Percentiles rank a stretch among this genome's conserved stretches.
These are phyloP conservation scores for Blastobotrys niveus DNA, from an alignment of 1,139 yeast genomes.

Conservation along the genomic window DNA sequence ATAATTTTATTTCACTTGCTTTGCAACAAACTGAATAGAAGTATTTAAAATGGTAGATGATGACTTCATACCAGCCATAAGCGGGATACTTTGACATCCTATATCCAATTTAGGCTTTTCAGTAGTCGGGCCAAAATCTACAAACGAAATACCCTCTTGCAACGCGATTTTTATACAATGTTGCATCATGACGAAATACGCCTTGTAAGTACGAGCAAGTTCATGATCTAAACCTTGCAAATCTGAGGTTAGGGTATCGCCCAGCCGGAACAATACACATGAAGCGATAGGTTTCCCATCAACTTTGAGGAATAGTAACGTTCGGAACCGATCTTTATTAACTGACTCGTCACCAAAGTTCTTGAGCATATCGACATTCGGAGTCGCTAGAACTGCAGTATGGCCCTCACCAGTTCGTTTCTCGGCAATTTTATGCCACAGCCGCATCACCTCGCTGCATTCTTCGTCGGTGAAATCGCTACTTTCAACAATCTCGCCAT, in stretches of 20 bases:
- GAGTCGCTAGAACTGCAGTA: constrained; percentile 38
- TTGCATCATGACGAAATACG: constrained; percentile 48
- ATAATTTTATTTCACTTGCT: too few species aligned
- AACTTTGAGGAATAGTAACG: constrained; percentile 39
- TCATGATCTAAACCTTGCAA: constrained; percentile 44
- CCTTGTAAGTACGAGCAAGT: constrained; percentile 39
- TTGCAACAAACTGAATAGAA: constrained; percentile 9
- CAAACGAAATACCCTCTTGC: constrained; percentile 38
- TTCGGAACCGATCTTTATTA: constrained; percentile 31
- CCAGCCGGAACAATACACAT: constrained; percentile 41
- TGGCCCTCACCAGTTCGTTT: constrained; percentile 38
- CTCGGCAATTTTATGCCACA: constrained; percentile 41
- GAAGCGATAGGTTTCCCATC: constrained; percentile 39
- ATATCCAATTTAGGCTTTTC: constrained; percentile 41
- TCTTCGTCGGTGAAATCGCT: constrained; percentile 32
- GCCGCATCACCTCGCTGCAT: constrained; percentile 34
- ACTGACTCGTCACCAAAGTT: constrained; percentile 33
- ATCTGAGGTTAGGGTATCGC: constrained; percentile 44
- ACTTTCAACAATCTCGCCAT: constrained; percentile 37
- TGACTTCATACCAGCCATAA: constrained; percentile 19
- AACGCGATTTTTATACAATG: constrained; percentile 41
- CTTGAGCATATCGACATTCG: constrained; percentile 34
- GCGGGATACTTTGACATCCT: constrained; percentile 39
- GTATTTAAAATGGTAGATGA: neutral
- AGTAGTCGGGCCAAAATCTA: constrained; percentile 42